Evolutionary conservation across 305 asterid genomes (phyloP).

Genomic region (Fraxinus paxiana): DNA sequence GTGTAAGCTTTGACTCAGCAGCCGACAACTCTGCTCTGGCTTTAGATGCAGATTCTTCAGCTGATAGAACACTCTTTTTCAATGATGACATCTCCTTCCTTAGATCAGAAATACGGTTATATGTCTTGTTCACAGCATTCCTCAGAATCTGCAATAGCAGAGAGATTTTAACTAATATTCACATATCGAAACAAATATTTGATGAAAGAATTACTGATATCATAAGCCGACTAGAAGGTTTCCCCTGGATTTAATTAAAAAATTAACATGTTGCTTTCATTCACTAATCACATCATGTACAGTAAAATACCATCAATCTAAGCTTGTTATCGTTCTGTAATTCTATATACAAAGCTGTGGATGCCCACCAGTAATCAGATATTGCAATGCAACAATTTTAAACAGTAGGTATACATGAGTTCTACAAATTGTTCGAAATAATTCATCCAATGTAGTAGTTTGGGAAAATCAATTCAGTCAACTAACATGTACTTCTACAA

Average conservation of each 20-base stretch:
- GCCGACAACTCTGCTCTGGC: conserved; percentile 71
- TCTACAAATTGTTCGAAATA: neutral
- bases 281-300: neutral
- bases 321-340: neutral
- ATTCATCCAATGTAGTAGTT: neutral
- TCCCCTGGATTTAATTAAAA: neutral
- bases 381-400: neutral
- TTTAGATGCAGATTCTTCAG: conserved; percentile 63
- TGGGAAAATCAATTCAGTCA: neutral
- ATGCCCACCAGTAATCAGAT: neutral
- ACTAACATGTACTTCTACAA: neutral
- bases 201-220: neutral
- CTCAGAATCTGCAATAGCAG: conserved; percentile 57
- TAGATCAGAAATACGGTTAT: conserved; percentile 81
- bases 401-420: neutral
- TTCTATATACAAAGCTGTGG: neutral
- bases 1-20: conserved; percentile 72
- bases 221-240: neutral
- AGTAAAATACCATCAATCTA: neutral
- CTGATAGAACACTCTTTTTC: conserved; percentile 51
- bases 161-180: conserved; percentile 20
- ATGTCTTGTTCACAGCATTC: conserved; percentile 82
- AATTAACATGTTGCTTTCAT: neutral
- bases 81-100: conserved; percentile 75
- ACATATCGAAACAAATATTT: conserved; percentile 6